A percentile compares a stretch with the other conserved stretches of the same genome.
Evolutionary conservation across 1,139 yeast genomes (phyloP).

Genomic region (Zygotorulaspora mrakii): DNA sequence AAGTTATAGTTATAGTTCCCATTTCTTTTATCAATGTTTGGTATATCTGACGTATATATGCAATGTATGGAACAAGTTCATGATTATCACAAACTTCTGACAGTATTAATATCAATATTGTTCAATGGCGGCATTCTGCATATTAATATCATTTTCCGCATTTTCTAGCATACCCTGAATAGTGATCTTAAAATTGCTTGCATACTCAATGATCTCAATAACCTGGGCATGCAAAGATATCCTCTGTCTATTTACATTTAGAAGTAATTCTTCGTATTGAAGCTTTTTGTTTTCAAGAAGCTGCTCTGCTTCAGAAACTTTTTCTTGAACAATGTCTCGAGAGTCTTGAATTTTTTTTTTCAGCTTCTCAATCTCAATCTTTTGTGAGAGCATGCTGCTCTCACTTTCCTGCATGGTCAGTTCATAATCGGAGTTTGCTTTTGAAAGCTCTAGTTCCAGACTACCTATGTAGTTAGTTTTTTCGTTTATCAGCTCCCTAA

Average conservation of each 20-base stretch:
- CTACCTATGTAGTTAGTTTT: constrained; percentile 58
- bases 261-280: constrained; percentile 52
- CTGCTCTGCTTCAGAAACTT: constrained; percentile 53
- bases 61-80: too few species aligned
- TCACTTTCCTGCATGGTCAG: constrained; percentile 54
- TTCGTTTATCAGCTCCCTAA: constrained; percentile 53
- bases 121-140: constrained; percentile 11
- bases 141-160: constrained; percentile 40
- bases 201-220: constrained; percentile 53
- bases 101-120: neutral
- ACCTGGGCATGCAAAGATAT: constrained; percentile 51
- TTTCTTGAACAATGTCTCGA: constrained; percentile 43
- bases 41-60: too few species aligned
- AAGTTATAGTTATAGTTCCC: too few species aligned
- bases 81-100: neutral
- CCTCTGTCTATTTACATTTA: constrained; percentile 47
- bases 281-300: constrained; percentile 52
- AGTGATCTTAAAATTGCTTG: constrained; percentile 60
- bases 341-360: constrained; percentile 53
- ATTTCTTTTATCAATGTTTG: too few species aligned
- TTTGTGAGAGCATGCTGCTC: constrained; percentile 48
- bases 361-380: constrained; percentile 62
- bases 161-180: constrained; percentile 59
- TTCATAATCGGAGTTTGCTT: constrained; percentile 53
- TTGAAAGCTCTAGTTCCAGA: constrained; percentile 53